These are phyloP conservation scores for Rhipidocladum racemiflorum DNA, from an alignment of 176 grass and related monocot genomes.

Conservation along the genomic window DNA sequence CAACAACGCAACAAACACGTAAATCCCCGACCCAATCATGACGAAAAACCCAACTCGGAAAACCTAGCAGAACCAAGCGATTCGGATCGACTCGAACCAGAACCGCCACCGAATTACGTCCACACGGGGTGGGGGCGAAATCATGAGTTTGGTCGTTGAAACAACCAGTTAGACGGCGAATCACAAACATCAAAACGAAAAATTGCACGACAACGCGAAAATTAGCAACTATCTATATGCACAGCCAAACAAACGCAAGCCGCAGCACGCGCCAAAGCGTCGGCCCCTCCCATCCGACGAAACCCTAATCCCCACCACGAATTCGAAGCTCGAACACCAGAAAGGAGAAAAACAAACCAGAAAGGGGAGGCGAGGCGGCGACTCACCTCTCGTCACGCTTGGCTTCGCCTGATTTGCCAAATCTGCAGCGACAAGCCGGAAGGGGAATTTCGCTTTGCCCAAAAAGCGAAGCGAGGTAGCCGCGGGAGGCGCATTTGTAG, in stretches of 20 bases:
- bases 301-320: not conserved
- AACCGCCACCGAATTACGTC: not conserved
- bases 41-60: not conserved
- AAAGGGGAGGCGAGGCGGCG: not conserved
- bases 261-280: not conserved
- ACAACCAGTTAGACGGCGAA: not conserved
- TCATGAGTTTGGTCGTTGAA: not conserved
- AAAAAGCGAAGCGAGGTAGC: rapidly evolving
- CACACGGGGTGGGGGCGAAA: not conserved
- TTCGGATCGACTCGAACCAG: not conserved
- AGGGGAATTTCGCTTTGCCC: not conserved
- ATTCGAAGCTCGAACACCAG: not conserved
- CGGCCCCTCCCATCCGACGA: not conserved
- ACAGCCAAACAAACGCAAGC: not conserved
- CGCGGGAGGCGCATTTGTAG: not conserved
- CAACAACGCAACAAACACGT: not conserved
- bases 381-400: not conserved
- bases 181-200: not conserved
- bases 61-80: not conserved
- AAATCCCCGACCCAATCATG: not conserved
- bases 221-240: not conserved
- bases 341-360: not conserved
- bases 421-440: not conserved
- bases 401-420: not conserved
- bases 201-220: not conserved